Evolutionary conservation across 1,139 yeast species (phyloP), one percentile per base, ranked within the genome.

Genomic region (Ogataea hybrid): DNA sequence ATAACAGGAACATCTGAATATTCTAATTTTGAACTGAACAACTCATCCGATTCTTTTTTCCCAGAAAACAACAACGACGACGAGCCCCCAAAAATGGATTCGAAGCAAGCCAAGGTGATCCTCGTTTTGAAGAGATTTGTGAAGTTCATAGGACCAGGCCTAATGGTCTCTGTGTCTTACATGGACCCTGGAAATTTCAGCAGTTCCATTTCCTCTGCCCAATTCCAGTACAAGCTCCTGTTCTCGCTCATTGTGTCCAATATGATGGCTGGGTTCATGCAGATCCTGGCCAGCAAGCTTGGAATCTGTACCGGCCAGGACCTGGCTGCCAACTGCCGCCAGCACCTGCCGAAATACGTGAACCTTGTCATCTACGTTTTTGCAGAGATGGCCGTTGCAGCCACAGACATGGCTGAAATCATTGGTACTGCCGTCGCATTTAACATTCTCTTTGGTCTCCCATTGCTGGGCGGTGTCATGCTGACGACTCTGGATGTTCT

Each of bases 151-250:
- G 97, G 97, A 1, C 97, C 97, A 0, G 97, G 97, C 0, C 73
- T 90, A 36, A 82, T 90, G 92, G 95, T 92, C 22, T 79, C 94
- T 16, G 97, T 92, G 39, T 96, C 97, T 0, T 92, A 90, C 59
- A 87, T 92, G 85, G 98, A 92, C 58, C 97, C 98, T 1, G 98
- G 98, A 2, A 92, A 92, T 65, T 92, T 90, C 65, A 84, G 96
- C 25, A 88, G 97, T 2, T 92, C 95, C 28, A 96, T 92, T 23
- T 84, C 96, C 5, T 89, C 96, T 12, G 82, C 84, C 37, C 60
- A 58, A 35, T 90, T 83, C 64, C 81, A 85, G 61, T 92, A 87
- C 65, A 82, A 85, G 54, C 71, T 92, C 43, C 67, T 92, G 22
- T 92, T 92, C 60, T 81, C 88, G 49, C 80, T 85, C 61, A 81